phyloP scores from a whole-genome alignment of 768 basidiomycete genomes.

The Russula sp. region DNA sequence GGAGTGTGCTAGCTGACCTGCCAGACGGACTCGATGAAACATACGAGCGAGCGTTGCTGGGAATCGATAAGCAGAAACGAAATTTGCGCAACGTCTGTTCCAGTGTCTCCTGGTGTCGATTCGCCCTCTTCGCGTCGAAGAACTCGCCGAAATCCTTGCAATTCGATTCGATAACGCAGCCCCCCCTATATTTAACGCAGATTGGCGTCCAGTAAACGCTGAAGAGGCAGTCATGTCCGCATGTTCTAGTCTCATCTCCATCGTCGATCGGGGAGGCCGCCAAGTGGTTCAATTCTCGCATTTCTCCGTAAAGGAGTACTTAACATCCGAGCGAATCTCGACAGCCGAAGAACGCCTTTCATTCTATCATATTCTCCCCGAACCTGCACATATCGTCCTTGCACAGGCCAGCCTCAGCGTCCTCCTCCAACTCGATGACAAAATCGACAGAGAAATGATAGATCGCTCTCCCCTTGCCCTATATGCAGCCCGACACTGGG shows the following conservation, averaged over 20 bases:
- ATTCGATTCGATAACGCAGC: not conserved
- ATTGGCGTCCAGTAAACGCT: not conserved
- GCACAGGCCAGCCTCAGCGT: no score
- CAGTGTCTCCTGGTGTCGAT: not conserved
- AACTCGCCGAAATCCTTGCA: not conserved
- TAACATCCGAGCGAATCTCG: not conserved
- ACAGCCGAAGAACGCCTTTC: not conserved
- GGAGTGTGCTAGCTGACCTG: not conserved
- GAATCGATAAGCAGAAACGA: not conserved
- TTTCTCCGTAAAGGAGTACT: not conserved
- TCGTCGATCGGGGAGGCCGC: not conserved
- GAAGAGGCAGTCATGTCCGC: not conserved
- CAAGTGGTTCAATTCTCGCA: not conserved
- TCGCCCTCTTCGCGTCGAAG: not conserved
- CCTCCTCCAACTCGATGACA: no score
- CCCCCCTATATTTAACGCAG: not conserved
- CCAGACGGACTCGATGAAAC: not conserved
- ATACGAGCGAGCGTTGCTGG: not conserved
- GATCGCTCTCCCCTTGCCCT: no score
- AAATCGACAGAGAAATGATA: no score
- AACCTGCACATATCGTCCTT: not conserved
- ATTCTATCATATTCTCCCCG: not conserved
- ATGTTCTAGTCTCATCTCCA: not conserved
- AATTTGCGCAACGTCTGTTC: not conserved
- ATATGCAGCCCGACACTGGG: no score